Percentiles rank a stretch among this genome's conserved stretches.
Evolutionary conservation across 2,329 filamentous ascomycete species (phyloP).

Genomic region (Hypoxylon sp.): DNA sequence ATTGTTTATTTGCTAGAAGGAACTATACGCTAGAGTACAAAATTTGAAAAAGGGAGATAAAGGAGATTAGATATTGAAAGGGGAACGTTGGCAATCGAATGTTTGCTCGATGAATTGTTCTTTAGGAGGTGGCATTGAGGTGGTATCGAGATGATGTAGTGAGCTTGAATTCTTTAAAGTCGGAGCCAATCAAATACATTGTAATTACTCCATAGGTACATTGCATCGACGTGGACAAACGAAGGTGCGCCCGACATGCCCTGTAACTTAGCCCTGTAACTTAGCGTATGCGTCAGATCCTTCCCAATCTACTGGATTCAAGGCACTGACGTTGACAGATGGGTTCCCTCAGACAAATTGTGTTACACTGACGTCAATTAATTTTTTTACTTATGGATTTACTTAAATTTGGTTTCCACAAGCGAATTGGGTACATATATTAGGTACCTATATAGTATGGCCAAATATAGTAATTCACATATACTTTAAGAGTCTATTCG

Average conservation of each 20-base stretch:
- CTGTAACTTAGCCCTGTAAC: slow-evolving; percentile 32
- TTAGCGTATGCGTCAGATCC: slow-evolving; percentile 32
- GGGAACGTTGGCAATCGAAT: slow-evolving; percentile 10
- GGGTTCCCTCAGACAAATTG: slow-evolving; percentile 32
- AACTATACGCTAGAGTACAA: slow-evolving; percentile 6
- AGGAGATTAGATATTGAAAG: not conserved
- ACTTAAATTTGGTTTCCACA: not conserved
- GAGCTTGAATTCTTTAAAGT: slow-evolving; percentile 8
- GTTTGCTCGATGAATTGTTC: slow-evolving; percentile 6
- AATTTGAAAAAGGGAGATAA: not conserved
- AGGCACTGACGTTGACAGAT: slow-evolving; percentile 9
- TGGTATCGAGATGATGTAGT: slow-evolving; percentile 21
- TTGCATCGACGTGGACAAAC: slow-evolving; percentile 12
- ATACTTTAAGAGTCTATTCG: not conserved
- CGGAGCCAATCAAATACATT: slow-evolving; percentile 19
- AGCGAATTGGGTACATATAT: not conserved
- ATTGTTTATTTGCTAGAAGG: slow-evolving; percentile 9
- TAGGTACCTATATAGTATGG: not conserved
- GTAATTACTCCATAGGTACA: slow-evolving; percentile 26
- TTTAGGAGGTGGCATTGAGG: slow-evolving; percentile 19
- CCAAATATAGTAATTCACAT: not conserved
- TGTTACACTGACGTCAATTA: slow-evolving; percentile 35
- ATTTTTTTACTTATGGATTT: not conserved
- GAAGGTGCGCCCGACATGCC: slow-evolving; percentile 16
- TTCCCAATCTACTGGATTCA: slow-evolving; percentile 34